Evolutionary conservation across 2,329 filamentous ascomycete genomes (phyloP).

Genomic region (Botrytis aclada): DNA sequence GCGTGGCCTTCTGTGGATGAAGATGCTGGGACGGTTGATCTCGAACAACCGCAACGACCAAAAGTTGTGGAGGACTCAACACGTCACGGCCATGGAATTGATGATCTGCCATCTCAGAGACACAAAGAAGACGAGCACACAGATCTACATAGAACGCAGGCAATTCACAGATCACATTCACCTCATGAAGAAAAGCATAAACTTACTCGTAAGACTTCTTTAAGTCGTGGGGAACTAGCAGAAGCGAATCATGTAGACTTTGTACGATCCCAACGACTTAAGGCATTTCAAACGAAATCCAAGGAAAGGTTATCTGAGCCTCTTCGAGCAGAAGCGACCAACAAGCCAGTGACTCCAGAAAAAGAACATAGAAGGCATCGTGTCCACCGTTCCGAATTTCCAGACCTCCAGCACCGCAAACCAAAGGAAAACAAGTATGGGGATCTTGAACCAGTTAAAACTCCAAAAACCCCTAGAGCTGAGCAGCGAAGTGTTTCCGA

Average conservation of each 20-base stretch:
- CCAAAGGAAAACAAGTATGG: slow-evolving; percentile 33
- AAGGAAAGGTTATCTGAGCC: slow-evolving; percentile 26
- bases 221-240: slow-evolving; percentile 15
- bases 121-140: slow-evolving; percentile 23
- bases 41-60: slow-evolving; percentile 38
- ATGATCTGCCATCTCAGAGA: slow-evolving; percentile 24
- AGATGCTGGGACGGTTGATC: slow-evolving; percentile 43
- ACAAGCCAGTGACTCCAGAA: slow-evolving; percentile 20
- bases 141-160: slow-evolving; percentile 28
- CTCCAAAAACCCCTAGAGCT: slow-evolving; percentile 28
- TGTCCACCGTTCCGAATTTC: slow-evolving; percentile 30
- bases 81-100: slow-evolving; percentile 21
- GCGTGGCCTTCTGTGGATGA: slow-evolving; percentile 45
- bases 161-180: slow-evolving; percentile 25
- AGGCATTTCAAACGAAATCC: slow-evolving; percentile 18
- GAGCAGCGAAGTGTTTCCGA: slow-evolving; percentile 29
- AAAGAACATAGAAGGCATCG: slow-evolving; percentile 28
- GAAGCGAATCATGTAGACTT: slow-evolving; percentile 19
- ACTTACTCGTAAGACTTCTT: slow-evolving; percentile 24
- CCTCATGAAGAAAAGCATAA: slow-evolving; percentile 12
- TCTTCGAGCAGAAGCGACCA: slow-evolving; percentile 27
- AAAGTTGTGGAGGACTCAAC: slow-evolving; percentile 23
- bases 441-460: slow-evolving; percentile 29
- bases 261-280: slow-evolving; percentile 25
- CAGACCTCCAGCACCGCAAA: slow-evolving; percentile 25